Percentiles rank a stretch among this genome's conserved stretches.
Conservation (phyloP, 2,329 filamentous ascomycete genomes). For the Mycosphaerella sp. region DNA sequence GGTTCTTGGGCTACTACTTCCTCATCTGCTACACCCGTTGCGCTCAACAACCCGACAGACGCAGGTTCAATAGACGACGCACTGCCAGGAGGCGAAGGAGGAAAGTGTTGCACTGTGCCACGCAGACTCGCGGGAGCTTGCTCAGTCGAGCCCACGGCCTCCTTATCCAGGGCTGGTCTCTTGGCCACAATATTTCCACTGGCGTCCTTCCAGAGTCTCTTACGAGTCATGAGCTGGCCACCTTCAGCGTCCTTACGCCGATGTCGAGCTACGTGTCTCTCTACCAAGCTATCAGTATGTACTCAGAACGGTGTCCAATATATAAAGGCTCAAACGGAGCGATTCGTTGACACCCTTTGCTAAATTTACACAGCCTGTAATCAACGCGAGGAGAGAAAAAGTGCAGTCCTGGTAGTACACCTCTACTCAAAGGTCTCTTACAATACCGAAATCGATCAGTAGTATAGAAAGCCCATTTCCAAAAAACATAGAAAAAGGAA, state of each 20-base stretch:
- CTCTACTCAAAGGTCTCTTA: too few relatives aligned
- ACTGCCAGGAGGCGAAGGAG: constrained; percentile 16
- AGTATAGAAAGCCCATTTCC: too few relatives aligned
- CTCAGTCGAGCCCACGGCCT: neutral
- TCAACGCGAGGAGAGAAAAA: too few relatives aligned
- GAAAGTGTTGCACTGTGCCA: neutral
- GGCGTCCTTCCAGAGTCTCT: constrained; percentile 51
- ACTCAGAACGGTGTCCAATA: neutral
- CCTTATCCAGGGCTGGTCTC: constrained; percentile 25
- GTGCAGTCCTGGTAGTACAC: too few relatives aligned
- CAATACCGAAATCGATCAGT: too few relatives aligned
- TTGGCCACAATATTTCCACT: constrained; percentile 50
- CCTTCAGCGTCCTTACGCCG: constrained; percentile 52
- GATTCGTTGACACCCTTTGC: neutral
- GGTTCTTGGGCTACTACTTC: neutral
- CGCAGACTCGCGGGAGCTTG: neutral
- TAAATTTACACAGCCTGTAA: neutral
- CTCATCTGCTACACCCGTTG: neutral
- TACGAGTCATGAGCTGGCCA: constrained; percentile 50
- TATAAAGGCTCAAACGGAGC: neutral
- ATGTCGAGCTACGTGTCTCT: constrained; percentile 52
- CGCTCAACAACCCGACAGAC: neutral
- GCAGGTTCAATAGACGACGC: constrained; percentile 8
- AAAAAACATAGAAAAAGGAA: too few relatives aligned
- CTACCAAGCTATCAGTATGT: constrained; percentile 34